Base-by-base conservation (phyloP, 2,329 filamentous ascomycete genomes). In the Cryphonectria nitschkei region DNA sequence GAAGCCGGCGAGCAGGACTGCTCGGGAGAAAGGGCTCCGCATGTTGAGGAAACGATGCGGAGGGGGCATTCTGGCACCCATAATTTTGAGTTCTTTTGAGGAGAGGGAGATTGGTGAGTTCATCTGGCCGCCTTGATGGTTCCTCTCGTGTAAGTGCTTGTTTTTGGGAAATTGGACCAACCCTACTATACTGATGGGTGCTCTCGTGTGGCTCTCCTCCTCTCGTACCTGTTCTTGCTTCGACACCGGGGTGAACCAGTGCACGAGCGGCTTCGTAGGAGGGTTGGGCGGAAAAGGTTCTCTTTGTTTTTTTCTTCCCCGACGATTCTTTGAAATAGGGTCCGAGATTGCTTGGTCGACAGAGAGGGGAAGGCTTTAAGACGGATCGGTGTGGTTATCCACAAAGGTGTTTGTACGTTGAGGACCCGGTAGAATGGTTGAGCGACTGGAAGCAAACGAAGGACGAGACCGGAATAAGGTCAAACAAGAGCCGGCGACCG, bases 21-120 rank as follows among this genome's bases (percentile, higher is more conserved):
- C 84, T 78, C 83, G 80, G 58, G 80, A 79, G 69, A 86, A 81
- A 4, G 84, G 82, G 74, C 84, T 85, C 73, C 85, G 81, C 83
- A 86, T 85, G 74, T 78, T 85, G 78, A 84, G 79, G 73, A 84
- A 79, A 74, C 80, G 84, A 74, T 82, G 79, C 70, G 76, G 72
- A 46, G 69, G 71, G 67, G 71, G 68, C 68, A 73, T 73, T 68
- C 70, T 73, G 62, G 69, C 71, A 73, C 71, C 71, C 71, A 73
- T 73, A 63, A 71, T 73, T 71, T 73, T 73, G 62, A 73, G 62
- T 34, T 73, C 71, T 65, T 73, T 73, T 61, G 71, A 43, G 54
- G 71, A 65, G 32, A 73, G 68, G 62, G 68, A 69, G 32, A 68
- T 34, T 68, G 71, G 71, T 56, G 71, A 73, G 68, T 73, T 73